These are phyloP conservation scores for Venturia carpophila DNA, from an alignment of 2,329 filamentous ascomycete species.

Conservation along the genomic window DNA sequence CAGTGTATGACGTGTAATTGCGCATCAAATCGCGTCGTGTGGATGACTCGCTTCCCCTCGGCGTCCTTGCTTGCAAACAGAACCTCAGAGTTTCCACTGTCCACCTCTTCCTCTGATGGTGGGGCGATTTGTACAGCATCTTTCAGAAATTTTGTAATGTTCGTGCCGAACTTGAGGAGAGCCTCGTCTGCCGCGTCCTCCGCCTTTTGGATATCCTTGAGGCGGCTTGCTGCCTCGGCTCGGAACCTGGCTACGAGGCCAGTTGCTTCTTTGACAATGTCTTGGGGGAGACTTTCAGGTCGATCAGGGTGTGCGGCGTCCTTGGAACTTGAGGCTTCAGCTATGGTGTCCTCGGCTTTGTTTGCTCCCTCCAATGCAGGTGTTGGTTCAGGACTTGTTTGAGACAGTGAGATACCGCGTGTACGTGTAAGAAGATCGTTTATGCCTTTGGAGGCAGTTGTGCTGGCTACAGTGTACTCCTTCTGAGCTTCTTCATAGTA, in stretches of 20 bases:
- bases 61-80: conserved; percentile 93
- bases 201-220: conserved; percentile 83
- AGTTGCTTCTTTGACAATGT: conserved; percentile 49
- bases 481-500: conserved; percentile 78
- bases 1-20: conserved; percentile 95
- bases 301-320: conserved; percentile 28
- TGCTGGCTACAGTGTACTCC: conserved; percentile 70
- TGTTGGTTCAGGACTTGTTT: conserved; percentile 12
- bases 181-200: conserved; percentile 97
- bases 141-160: conserved; percentile 78
- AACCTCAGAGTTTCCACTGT: conserved; percentile 43
- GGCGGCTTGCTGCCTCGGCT: conserved; percentile 67
- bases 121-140: conserved; percentile 86
- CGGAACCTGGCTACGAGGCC: conserved; percentile 69
- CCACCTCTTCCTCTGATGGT: conserved; percentile 46
- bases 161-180: conserved; percentile 81
- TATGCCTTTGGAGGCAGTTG: conserved; percentile 75
- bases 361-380: neutral
- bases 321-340: neutral
- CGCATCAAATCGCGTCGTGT: conserved; percentile 88
- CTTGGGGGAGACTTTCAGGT: conserved; percentile 40
- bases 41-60: conserved; percentile 83
- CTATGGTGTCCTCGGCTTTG: neutral
- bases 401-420: conserved; percentile 59
- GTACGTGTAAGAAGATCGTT: conserved; percentile 67